Base-by-base conservation (phyloP, 768 basidiomycete genomes). In the Boletus subcaerulescens region DNA sequence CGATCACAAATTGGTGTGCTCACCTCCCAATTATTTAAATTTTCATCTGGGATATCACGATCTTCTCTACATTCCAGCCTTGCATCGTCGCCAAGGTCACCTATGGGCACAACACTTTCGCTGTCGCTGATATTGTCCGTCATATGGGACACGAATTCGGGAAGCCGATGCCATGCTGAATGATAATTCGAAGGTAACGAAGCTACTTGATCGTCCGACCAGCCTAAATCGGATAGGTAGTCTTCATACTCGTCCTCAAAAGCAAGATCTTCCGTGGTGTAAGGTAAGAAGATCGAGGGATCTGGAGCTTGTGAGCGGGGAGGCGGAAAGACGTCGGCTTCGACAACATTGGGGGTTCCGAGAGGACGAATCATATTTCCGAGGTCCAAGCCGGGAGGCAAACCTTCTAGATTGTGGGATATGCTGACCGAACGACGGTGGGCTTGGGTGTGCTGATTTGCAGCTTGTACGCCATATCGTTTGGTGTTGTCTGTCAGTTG, bases 191-290 rank as follows among this genome's bases (percentile, higher is more conserved):
- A 52, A 45, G 67, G 68, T 35, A 76, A 73, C 46, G 74, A 66
- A 35, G 76, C 70, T 22, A 73, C 56, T 51, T 80, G 76, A 45
- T 83, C 81, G 50, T 87, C 86, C 4, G 85, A 81, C 78, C 81
- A 88, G 17, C 88, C 89, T 22, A 94, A 74, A 65, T 92, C 92
- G n/a, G 87, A 91, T 26, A 98, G 76, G 62, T 96, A 93, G 65
- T 96, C 94, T 69, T 98, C 95, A 65, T 97, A 98, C 65, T 97
- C 95, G 66, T 93, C 92, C 65, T 98, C 95, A 61, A 94, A 95
- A 1, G 93, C 93, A 55, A 92, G 89, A 62, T 93, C 91, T 68
- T 98, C 96, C 2, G 91, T 87, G 39, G 91, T 93, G 67, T 93
- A 97, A 15, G 93, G 92, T 20, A 93, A 77, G 75, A 93, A 92